phyloP scores from a whole-genome alignment of 2,329 filamentous ascomycete genomes.

The Xylaria sp. region DNA sequence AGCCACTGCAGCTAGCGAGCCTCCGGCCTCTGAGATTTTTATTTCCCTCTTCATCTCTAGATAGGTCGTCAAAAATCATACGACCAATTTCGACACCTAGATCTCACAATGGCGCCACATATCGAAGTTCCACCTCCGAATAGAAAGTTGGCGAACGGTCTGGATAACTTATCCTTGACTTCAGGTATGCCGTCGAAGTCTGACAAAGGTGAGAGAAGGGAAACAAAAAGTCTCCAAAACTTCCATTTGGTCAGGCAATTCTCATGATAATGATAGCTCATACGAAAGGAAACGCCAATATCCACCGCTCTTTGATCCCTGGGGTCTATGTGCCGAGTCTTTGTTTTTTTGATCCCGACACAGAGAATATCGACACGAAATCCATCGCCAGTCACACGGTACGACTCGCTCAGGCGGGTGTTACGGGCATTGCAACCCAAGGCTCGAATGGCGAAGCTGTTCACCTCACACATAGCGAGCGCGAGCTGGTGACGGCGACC shows the following conservation, averaged over 20 bases:
- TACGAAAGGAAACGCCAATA: slow-evolving; percentile 29
- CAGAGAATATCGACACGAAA: slow-evolving; percentile 73
- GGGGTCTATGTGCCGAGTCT: slow-evolving; percentile 80
- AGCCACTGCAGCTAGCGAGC: background rate
- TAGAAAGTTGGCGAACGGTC: background rate
- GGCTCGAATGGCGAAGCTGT: slow-evolving; percentile 87
- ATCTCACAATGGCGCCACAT: slow-evolving; percentile 29
- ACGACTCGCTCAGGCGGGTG: slow-evolving; percentile 77
- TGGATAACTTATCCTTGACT: slow-evolving; percentile 7
- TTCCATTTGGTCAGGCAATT: background rate
- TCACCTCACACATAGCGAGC: slow-evolving; percentile 77
- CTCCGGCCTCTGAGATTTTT: background rate
- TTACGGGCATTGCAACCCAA: slow-evolving; percentile 79
- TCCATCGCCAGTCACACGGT: slow-evolving; percentile 71
- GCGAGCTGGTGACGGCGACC: slow-evolving; percentile 73
- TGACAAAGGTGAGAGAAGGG: slow-evolving; percentile 6
- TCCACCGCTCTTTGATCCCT: slow-evolving; percentile 54
- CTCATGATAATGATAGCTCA: slow-evolving; percentile 17
- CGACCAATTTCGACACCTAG: background rate
- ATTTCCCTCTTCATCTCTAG: slow-evolving; percentile 1
- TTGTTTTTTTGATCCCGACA: slow-evolving; percentile 74
- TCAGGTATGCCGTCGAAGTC: slow-evolving; percentile 2
- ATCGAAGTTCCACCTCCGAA: slow-evolving; percentile 24
- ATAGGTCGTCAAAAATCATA: background rate
- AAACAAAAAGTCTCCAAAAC: background rate